Conservation (phyloP, 1,284 basidiomycete species). For the Leccinum pachyderme region DNA sequence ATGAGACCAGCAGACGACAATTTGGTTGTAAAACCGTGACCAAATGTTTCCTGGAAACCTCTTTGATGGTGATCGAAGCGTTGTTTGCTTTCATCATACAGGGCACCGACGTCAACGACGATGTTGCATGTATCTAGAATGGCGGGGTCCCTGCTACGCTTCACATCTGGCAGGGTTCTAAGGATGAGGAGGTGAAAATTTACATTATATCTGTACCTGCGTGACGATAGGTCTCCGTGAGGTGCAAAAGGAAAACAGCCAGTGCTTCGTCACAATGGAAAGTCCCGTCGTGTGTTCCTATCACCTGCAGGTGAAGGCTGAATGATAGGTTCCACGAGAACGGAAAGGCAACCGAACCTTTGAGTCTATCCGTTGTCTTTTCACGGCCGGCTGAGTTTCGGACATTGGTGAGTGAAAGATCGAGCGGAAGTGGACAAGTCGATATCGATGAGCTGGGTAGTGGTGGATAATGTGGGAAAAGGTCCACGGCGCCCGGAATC, state of each 20-base stretch:
- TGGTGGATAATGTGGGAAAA: neutral
- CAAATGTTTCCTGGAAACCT: conserved; percentile 90
- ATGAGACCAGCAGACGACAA: conserved; percentile 91
- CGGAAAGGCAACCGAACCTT: conserved; percentile 34
- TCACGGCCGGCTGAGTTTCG: conserved; percentile 33
- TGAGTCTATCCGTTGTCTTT: conserved; percentile 49
- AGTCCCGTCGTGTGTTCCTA: conserved; percentile 93
- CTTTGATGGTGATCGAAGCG: conserved; percentile 98
- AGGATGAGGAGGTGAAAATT: conserved; percentile 3
- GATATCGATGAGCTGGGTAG: neutral
- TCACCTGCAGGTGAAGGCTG: conserved; percentile 44
- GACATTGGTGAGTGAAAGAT: conserved; percentile 32
- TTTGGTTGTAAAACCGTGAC: conserved; percentile 83
- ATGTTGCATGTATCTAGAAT: conserved; percentile 86
- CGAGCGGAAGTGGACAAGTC: conserved; percentile 6
- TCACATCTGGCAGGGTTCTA: conserved; percentile 47
- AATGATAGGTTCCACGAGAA: neutral
- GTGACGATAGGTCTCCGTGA: conserved; percentile 73
- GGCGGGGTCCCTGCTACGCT: conserved; percentile 79
- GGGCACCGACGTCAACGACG: conserved; percentile 97
- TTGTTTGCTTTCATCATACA: conserved; percentile 78
- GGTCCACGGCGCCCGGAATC: neutral
- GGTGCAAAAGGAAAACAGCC: conserved; percentile 87
- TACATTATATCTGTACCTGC: conserved; percentile 52
- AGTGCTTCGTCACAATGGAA: conserved; percentile 98